Base-by-base conservation (phyloP, 2,329 filamentous ascomycete genomes). In the Myrmaecium sp. region DNA sequence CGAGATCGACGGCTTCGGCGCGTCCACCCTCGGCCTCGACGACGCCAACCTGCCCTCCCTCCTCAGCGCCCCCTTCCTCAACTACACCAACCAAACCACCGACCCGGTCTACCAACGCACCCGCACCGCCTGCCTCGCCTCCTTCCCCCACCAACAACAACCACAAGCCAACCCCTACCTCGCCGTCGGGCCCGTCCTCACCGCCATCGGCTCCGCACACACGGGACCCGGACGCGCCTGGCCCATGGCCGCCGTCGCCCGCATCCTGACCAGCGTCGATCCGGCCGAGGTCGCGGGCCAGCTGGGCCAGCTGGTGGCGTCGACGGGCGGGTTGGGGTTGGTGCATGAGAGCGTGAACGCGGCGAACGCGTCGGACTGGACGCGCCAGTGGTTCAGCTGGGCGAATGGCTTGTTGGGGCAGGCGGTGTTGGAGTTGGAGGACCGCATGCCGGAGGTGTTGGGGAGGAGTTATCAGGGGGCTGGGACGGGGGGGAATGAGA, bases 21-120 rank as follows among this genome's bases (percentile, higher is more conserved):
- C 42, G 9, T 44, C 47, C 28, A 73, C 66, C 35, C 57, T 74
- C 27, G 57, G 74, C 26, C 78, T 78, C 73, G 74, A 79, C 39
- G 74, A 79, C 31, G 72, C 74, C 17, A 79, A 79, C 35, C 69
- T 79, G 25, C 74, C 74, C 0, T 72, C 65, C 8, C 59, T 79
- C 3, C 59, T 79, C 21, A 66, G 68, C 2, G 62, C 72, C 14
- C 72, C 74, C 1, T 68, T 77, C 39, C 53, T 75, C 27, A 67
- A 69, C 6, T 78, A 71, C 30, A 37, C 54, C 1, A 41, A 55
- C 21, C 33, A 25, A 13, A 39, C 51, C 31, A 5, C 31, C 15
- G 52, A 61, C 21, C 28, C 38, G 2, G 49, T 54, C 8, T 64
- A 64, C 33, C 46, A 51, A 17, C 56, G 55, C 34, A 64, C 61